Conservation (phyloP, 192 early-diverging fungal species). For the Backusella tuberculispora region DNA sequence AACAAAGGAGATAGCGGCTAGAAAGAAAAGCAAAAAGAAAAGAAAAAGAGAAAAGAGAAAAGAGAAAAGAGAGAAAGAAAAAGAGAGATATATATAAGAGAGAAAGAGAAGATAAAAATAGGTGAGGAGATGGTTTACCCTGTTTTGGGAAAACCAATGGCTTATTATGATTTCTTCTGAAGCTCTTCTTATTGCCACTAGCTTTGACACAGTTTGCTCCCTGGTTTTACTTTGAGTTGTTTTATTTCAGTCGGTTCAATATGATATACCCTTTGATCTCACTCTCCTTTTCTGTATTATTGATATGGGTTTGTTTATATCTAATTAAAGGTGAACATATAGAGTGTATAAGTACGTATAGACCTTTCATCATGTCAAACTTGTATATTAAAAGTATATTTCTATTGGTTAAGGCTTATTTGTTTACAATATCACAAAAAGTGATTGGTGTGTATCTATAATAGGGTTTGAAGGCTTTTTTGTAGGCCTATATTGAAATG, state of each 20-base stretch:
- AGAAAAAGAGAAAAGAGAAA: background rate
- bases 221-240: slow-evolving; percentile 1
- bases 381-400: too few relatives aligned
- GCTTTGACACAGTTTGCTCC: slow-evolving; percentile 6
- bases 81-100: background rate
- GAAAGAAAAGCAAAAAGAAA: background rate
- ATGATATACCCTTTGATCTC: background rate
- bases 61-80: background rate
- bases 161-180: slow-evolving; percentile 5
- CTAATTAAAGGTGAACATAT: too few relatives aligned
- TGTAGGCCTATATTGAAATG: too few relatives aligned
- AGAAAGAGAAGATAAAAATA: background rate
- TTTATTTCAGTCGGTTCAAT: slow-evolving; percentile 5
- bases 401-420: too few relatives aligned
- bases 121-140: background rate
- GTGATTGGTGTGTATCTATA: too few relatives aligned
- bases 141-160: slow-evolving; percentile 2
- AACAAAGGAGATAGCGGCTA: background rate
- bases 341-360: too few relatives aligned
- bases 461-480: too few relatives aligned
- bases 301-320: too few relatives aligned
- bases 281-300: too few relatives aligned
- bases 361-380: too few relatives aligned
- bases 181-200: background rate
- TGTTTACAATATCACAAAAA: too few relatives aligned